A percentile compares a stretch with the other conserved stretches of the same genome.
Evolutionary conservation across 2,329 filamentous ascomycete genomes (phyloP).

Genomic region (Rhynchosporium secalis): DNA sequence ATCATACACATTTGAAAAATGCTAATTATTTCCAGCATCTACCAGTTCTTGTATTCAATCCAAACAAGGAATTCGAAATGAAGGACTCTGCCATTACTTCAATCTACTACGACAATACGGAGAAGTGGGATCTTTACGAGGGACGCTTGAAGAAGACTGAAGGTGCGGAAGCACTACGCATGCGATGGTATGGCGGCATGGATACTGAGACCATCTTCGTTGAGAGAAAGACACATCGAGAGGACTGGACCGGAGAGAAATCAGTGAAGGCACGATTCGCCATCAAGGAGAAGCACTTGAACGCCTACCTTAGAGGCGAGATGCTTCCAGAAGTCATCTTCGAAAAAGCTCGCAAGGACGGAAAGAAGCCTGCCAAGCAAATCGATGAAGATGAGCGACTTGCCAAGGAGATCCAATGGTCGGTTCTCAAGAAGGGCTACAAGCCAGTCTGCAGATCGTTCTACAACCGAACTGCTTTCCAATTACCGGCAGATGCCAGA

Average conservation of each 20-base stretch:
- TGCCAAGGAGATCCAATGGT: constrained; percentile 91
- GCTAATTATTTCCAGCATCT: constrained; percentile 61
- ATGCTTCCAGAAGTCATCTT: constrained; percentile 87
- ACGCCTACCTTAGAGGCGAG: constrained; percentile 81
- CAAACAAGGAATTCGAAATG: constrained; percentile 91
- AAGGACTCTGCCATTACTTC: constrained; percentile 95
- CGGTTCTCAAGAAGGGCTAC: constrained; percentile 82
- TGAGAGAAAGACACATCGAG: constrained; percentile 95
- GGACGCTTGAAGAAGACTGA: constrained; percentile 97
- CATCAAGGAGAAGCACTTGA: constrained; percentile 96
- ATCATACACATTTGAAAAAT: background rate
- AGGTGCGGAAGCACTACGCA: constrained; percentile 91
- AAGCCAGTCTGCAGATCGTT: constrained; percentile 91
- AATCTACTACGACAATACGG: constrained; percentile 96
- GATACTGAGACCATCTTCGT: constrained; percentile 93
- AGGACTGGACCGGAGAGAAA: constrained; percentile 99
- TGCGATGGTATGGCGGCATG: constrained; percentile 98
- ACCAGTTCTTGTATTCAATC: constrained; percentile 94
- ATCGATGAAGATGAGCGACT: constrained; percentile 90
- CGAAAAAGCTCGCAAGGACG: constrained; percentile 92
- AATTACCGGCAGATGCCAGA: constrained; percentile 91
- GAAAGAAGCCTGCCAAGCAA: constrained; percentile 88
- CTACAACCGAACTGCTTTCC: constrained; percentile 97
- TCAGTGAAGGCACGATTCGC: constrained; percentile 96
- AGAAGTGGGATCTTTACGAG: constrained; percentile 91